Percentiles rank a stretch among this genome's conserved stretches.
Conservation (phyloP, 768 basidiomycete species). For the Naganishia friedmannii region DNA sequence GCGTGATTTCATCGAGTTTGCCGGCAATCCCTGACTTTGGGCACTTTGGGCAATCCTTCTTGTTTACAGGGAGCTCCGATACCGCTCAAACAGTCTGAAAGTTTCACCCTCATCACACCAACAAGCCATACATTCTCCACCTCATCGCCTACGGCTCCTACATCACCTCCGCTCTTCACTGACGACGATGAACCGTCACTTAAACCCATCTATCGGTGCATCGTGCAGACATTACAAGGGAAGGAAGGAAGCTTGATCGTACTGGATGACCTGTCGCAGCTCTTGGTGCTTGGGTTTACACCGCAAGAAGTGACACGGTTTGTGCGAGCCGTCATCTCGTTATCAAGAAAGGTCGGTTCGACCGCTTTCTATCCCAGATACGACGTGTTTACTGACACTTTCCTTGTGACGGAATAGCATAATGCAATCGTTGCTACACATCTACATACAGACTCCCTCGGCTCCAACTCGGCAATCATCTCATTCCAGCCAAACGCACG, state of each 20-base stretch:
- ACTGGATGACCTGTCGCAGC: conserved; percentile 43
- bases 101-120: conserved; percentile 1
- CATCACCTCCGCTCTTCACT: conserved; percentile 35
- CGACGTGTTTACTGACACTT: not conserved
- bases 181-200: conserved; percentile 32
- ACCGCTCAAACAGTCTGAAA: conserved; percentile 12
- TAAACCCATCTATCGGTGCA: conserved; percentile 33
- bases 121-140: conserved; percentile 40
- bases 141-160: conserved; percentile 26
- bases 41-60: not conserved
- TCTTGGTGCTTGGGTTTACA: conserved; percentile 39
- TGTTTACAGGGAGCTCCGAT: conserved; percentile 1
- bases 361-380: too few species aligned
- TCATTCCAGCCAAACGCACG: conserved; percentile 19
- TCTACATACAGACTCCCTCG: conserved; percentile 43
- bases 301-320: conserved; percentile 36
- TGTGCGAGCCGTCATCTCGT: conserved; percentile 37
- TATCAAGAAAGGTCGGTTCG: conserved; percentile 32
- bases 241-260: conserved; percentile 35
- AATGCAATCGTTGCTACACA: conserved; percentile 38
- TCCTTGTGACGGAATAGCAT: conserved; percentile 26
- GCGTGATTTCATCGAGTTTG: not conserved
- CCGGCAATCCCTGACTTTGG: not conserved
- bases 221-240: conserved; percentile 18
- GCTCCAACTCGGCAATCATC: conserved; percentile 5